Base-by-base conservation (phyloP, 345 rosid species). In the Orychophragmus violaceus region DNA sequence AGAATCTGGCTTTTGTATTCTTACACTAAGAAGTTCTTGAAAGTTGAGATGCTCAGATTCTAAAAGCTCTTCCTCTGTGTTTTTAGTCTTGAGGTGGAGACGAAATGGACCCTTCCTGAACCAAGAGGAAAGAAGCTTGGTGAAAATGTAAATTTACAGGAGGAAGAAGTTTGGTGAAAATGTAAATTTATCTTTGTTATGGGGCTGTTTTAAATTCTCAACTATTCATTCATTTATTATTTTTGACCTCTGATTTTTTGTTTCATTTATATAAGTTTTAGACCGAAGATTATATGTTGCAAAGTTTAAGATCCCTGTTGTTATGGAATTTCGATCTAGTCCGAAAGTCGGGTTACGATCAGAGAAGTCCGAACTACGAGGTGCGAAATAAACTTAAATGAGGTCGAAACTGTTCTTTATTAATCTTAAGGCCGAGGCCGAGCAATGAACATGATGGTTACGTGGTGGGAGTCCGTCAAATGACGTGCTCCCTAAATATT, bases 1-100 rank as follows among this genome's bases (percentile, higher is more conserved):
- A 79, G 72, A 87, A 84, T 74, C 87, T 88, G 17, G 94, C 91
- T 81, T 91, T 95, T 72, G 79, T 83, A 57, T 95, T 91, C 80
- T 89, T 95, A 74, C 82, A 82, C 9, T 88, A 90, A 80, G 82
- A 36, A 58, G 7, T 25, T 46, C 69, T 12, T 42, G 41, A 41
- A 50, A 72, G 54, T 52, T 66, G 41, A 66, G 77, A 66, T 66
- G 62, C 68, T 73, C 57, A 59, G 77, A 29, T 60, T 59, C 6
- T 25, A 59, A 42, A 62, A 46, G 51, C 77, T 61, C 74, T 62
- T 54, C 45, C 45, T 51, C 57, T 62, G 32, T 59, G 62, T 7
- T 22, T 32, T 45, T 45, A 45, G 53, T 44, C 30, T 48, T 56
- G 49, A 42, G 11, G 56, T 21, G 29, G 70, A 36, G 76, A 46